These are phyloP conservation scores for Bonia amplexicaulis DNA, from an alignment of 176 grass and related monocot genomes.

Conservation along the genomic window DNA sequence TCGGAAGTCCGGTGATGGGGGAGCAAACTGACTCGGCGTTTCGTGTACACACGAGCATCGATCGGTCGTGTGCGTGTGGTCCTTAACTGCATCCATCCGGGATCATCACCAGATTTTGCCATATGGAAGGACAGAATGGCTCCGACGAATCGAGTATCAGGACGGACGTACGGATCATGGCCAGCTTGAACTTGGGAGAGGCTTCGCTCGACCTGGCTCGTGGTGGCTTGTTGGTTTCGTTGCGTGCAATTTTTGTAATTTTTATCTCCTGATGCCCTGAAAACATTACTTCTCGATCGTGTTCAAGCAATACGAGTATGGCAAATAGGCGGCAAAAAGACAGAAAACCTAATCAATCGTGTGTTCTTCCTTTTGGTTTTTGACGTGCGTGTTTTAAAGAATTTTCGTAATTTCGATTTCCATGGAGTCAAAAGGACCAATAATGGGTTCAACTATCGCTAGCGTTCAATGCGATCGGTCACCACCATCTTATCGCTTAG, in stretches of 20 bases:
- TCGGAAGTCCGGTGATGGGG: constrained; percentile 20
- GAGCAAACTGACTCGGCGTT: not conserved
- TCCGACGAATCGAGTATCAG: not conserved
- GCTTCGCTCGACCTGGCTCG: not conserved
- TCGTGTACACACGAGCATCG: not conserved
- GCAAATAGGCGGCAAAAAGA: not conserved
- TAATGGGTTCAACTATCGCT: not conserved
- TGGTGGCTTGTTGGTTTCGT: not conserved
- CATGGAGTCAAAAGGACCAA: not conserved
- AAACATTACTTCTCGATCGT: not conserved
- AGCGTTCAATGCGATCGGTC: not conserved
- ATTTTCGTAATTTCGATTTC: not conserved
- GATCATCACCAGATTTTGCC: not conserved
- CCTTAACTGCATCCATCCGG: not conserved
- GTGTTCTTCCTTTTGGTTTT: not conserved
- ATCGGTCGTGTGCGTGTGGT: not conserved
- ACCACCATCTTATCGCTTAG: not conserved
- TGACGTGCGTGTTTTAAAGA: not conserved
- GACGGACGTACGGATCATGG: too few species aligned
- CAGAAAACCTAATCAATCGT: not conserved
- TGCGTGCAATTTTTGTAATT: not conserved
- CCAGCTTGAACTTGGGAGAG: not conserved
- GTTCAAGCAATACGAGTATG: not conserved
- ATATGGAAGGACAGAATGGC: not conserved
- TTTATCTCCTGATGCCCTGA: not conserved